Base-by-base conservation (phyloP, 1,139 yeast species). In the Yamadazyma pseudoaaseri region DNA sequence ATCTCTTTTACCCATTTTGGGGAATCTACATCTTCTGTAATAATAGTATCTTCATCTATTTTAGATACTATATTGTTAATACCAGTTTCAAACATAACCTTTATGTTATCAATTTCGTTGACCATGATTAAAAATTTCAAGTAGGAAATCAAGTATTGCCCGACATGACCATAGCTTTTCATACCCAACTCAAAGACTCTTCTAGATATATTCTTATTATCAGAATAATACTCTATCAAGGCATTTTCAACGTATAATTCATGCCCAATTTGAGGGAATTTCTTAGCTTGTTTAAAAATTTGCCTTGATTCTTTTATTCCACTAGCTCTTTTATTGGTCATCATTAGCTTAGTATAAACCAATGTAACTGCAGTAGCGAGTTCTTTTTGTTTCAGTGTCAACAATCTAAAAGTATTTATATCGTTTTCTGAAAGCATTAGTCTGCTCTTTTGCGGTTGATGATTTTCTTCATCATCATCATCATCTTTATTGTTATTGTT, bases 181-280 rank as follows among this genome's bases (percentile, higher is more conserved):
- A 84, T 62, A 2, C 95, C 97, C 31, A 87, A 61, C 44, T 86
- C 95, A 56, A 87, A 83, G 25, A 90, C 81, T 52, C 82, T 82
- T 34, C 76, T 66, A 0, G 97, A 92, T 26, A 85, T 79, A 35
- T 79, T 81, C 33, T 73, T 67, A 43, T 83, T 72, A 38, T 73
- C 74, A 28, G 82, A 75, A 49, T 80, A 81, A 49, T 78, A 81
- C 54, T 92, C 98, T 67, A 90, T 70, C 52, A 79, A 69, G 0
- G 97, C 95, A 48, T 86, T 83, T 35, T 86, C 94, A 17, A 82
- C 81, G 56, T 75, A 92, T 20, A 92, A 73, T 45, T 86, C 87
- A 62, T 79, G 79, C 0, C 95, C 83, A 29, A 85, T 60, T 8
- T 65, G 59, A 20, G 68, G 65, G 44, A 73, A 70, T 39, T 53